A percentile compares a stretch with the other conserved stretches of the same genome.
Conservation (phyloP, 805 yeast genomes). For the Zygosaccharomyces gambellarensis region DNA sequence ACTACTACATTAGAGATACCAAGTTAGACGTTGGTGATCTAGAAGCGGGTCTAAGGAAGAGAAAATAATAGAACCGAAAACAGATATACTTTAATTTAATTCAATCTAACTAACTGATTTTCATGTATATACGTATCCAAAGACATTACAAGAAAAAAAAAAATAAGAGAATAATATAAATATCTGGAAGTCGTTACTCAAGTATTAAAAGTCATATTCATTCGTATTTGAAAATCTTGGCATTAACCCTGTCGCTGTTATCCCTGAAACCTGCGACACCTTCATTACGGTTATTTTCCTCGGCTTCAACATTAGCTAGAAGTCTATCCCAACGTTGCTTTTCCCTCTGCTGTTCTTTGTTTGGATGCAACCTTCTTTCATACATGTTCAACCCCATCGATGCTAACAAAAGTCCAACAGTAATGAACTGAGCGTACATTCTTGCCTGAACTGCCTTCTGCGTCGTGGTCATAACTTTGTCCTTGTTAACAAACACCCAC, state of each 20-base stretch:
- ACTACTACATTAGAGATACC: conserved; percentile 81
- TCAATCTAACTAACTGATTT: background rate
- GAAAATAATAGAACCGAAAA: conserved; percentile 11
- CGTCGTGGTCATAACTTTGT: conserved; percentile 65
- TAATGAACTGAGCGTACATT: conserved; percentile 83
- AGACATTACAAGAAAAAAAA: background rate
- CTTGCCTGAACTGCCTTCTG: conserved; percentile 85
- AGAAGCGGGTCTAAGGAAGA: conserved; percentile 41
- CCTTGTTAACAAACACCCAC: conserved; percentile 68
- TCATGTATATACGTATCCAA: conserved; percentile 9
- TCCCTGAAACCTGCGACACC: conserved; percentile 23
- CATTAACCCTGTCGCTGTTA: conserved; percentile 37
- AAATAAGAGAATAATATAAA: background rate
- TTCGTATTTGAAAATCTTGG: conserved; percentile 33
- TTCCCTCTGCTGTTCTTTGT: conserved; percentile 34
- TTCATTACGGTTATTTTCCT: conserved; percentile 26
- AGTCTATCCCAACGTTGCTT: conserved; percentile 46
- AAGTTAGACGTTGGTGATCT: conserved; percentile 72
- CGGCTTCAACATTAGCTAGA: conserved; percentile 41
- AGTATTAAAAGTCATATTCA: background rate
- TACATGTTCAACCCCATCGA: conserved; percentile 63
- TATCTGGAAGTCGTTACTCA: background rate
- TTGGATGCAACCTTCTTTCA: conserved; percentile 52
- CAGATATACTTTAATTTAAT: background rate
- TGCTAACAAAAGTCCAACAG: conserved; percentile 65